A percentile compares a stretch with the other conserved stretches of the same genome.
Conservation (phyloP, 176 grass and related monocot species). For the Oryza longistaminata region DNA sequence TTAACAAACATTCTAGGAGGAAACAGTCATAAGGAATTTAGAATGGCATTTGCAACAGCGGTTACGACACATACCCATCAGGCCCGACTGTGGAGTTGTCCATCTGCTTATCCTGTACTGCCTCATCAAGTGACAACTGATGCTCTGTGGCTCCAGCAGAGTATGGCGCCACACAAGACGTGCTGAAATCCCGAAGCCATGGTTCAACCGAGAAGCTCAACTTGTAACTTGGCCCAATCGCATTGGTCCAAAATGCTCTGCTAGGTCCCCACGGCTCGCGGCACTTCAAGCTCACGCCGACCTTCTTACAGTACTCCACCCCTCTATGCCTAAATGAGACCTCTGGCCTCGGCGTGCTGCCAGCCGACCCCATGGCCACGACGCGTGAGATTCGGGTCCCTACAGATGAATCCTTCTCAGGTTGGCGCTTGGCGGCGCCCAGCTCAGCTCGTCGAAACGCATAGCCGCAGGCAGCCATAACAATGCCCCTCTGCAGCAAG, state of each 20-base stretch:
- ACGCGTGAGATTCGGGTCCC: neutral
- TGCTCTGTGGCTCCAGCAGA: constrained; percentile 64
- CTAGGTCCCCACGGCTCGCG: constrained; percentile 42
- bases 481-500: constrained; percentile 53
- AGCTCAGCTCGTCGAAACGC: constrained; percentile 44
- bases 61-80: constrained; percentile 57
- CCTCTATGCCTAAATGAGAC: constrained; percentile 59
- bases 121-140: constrained; percentile 69
- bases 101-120: constrained; percentile 52
- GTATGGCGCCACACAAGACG: constrained; percentile 49
- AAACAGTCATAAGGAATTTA: neutral
- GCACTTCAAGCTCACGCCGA: constrained; percentile 50
- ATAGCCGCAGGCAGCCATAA: constrained; percentile 59
- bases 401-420: constrained; percentile 25
- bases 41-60: constrained; percentile 10
- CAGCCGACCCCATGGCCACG: constrained; percentile 25
- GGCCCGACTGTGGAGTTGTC: constrained; percentile 47
- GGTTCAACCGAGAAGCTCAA: constrained; percentile 48
- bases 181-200: constrained; percentile 46
- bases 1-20: neutral
- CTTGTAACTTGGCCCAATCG: constrained; percentile 31
- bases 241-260: constrained; percentile 55
- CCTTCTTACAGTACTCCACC: constrained; percentile 53
- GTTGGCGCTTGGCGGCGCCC: constrained; percentile 42
- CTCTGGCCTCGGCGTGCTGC: constrained; percentile 30